A percentile compares a stretch with the other conserved stretches of the same genome.
phyloP scores from a whole-genome alignment of 169 alveolate species.

The Plasmodium berghei region DNA sequence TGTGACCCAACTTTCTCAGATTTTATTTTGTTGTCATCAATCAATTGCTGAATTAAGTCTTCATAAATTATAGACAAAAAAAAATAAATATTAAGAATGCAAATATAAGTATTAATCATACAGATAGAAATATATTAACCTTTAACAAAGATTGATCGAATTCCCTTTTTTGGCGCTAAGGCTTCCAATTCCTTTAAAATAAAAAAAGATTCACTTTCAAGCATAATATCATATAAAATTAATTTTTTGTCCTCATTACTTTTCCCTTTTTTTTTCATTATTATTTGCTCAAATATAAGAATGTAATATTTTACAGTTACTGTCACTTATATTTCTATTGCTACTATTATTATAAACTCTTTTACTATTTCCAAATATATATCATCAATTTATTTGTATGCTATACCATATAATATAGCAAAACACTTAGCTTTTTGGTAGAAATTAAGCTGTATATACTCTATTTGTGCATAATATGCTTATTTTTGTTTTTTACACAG shows the following conservation, averaged over 20 bases:
- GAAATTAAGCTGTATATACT: too few relatives aligned
- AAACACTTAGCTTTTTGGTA: too few relatives aligned
- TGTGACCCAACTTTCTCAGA: conserved; percentile 75
- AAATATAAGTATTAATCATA: background rate
- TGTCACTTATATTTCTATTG: too few relatives aligned
- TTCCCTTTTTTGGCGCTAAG: conserved; percentile 68
- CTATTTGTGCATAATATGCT: too few relatives aligned
- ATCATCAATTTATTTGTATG: too few relatives aligned
- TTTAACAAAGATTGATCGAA: conserved; percentile 75
- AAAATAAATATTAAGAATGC: background rate
- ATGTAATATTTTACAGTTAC: too few relatives aligned
- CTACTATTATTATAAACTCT: too few relatives aligned
- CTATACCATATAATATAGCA: too few relatives aligned
- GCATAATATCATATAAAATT: conserved; percentile 77
- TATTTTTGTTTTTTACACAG: too few relatives aligned
- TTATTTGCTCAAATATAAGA: background rate
- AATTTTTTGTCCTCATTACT: conserved; percentile 76
- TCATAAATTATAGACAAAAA: background rate
- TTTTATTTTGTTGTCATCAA: conserved; percentile 77
- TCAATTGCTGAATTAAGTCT: conserved; percentile 77
- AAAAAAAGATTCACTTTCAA: conserved; percentile 76
- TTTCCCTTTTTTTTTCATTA: conserved; percentile 71
- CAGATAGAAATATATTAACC: conserved; percentile 41
- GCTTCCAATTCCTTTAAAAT: conserved; percentile 74
- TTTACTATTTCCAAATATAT: too few relatives aligned